These are phyloP conservation scores for Jacaranda mimosifolia DNA, from an alignment of 257 asterid species.

Conservation along the genomic window DNA sequence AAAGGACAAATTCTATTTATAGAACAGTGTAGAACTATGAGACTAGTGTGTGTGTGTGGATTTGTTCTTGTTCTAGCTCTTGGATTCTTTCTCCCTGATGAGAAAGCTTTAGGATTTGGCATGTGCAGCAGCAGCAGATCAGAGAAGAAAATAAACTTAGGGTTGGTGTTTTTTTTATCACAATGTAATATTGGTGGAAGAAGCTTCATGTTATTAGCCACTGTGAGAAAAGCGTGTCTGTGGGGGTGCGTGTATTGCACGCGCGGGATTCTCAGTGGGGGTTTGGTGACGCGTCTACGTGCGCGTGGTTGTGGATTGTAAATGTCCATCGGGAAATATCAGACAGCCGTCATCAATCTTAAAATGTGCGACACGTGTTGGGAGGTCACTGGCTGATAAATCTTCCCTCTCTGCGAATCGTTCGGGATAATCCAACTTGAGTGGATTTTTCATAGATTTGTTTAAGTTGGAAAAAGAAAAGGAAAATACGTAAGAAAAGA, in stretches of 20 bases:
- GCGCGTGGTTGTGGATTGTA: constrained; percentile 20
- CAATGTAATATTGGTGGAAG: too few species aligned
- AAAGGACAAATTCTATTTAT: constrained; percentile 44
- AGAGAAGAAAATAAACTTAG: constrained; percentile 38
- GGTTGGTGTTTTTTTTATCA: constrained; percentile 39
- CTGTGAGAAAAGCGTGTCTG: constrained; percentile 33
- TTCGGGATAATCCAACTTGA: neutral
- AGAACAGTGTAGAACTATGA: constrained; percentile 28
- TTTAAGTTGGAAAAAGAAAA: neutral
- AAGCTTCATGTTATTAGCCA: constrained; percentile 42
- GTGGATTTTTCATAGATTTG: neutral
- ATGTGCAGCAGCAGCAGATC: constrained; percentile 45
- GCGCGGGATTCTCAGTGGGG: neutral
- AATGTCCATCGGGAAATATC: constrained; percentile 28
- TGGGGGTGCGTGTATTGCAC: constrained; percentile 27
- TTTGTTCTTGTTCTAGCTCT: constrained; percentile 31
- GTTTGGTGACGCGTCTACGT: neutral
- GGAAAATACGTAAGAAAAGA: neutral
- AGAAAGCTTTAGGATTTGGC: constrained; percentile 27
- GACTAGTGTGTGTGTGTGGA: constrained; percentile 25
- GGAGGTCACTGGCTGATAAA: neutral
- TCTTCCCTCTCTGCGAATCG: neutral
- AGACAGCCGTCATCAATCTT: constrained; percentile 48
- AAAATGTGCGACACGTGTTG: constrained; percentile 43
- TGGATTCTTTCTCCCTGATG: constrained; percentile 35